Evolutionary conservation across 768 basidiomycete genomes (phyloP), one percentile per base, ranked within the genome.

Genomic region (Lactarius vividus): DNA sequence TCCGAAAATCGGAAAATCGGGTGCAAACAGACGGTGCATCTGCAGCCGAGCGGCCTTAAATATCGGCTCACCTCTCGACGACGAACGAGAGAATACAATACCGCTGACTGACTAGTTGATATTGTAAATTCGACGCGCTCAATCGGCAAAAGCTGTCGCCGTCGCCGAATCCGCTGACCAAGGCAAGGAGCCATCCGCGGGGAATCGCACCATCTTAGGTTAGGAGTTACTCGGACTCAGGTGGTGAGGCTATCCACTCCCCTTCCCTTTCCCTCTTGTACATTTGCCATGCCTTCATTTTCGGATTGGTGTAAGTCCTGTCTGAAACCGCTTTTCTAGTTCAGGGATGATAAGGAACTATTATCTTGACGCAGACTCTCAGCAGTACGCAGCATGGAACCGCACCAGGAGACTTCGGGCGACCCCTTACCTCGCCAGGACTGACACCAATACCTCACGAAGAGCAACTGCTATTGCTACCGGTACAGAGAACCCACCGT

Each of bases 341-440:
- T 61, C 52, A 53, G 20, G 52, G 28, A 29, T 68, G 56, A 56
- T 62, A 49, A 23, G 13, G 56, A 54, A 26, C 28, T 28, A 40
- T 44, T 33, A 37, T 59, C 49, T 63, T 65, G 62, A 67, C 54
- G 16, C 63, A 80, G 81, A 87, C 76, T 76, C 80, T 35, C 77
- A 75, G 59, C 85, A 84, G 65, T 85, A 85, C 69, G 76, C 81
- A 4, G 76, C 81, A 15, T 86, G 85, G 87, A 84, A 85, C 64
- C 82, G 85, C 60, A 84, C 83, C 18, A 79, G 84, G 58, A 71
- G 81, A n/a, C 71, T 86, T 26, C 81, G 81, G 40, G 78, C 80
- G 54, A 64, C 84, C n/a, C 83, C 82, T 18, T 86, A 76, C 70
- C 71, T 86, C 44, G 84, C 86, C 16, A 77, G 81, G 67, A 78